These are phyloP conservation scores for Discostella stelligeroides DNA, from an alignment of 108 stramenopile genomes.

Conservation along the genomic window DNA sequence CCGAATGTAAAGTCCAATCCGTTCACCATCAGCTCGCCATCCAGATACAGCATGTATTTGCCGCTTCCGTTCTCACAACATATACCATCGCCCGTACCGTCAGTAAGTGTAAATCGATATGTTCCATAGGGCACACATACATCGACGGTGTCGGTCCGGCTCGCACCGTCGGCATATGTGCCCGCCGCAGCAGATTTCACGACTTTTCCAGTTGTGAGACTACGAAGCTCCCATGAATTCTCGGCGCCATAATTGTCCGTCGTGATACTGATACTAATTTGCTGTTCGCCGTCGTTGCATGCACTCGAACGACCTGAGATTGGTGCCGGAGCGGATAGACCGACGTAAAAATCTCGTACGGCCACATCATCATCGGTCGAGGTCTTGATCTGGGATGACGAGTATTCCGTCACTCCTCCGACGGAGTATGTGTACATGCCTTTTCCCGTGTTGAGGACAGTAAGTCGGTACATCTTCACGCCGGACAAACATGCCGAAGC, in stretches of 20 bases:
- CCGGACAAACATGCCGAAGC: not conserved
- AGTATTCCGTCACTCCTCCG: no score
- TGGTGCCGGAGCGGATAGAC: not conserved
- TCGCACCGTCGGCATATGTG: constrained; percentile 7
- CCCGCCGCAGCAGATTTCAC: constrained; percentile 11
- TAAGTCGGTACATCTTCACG: constrained; percentile 8
- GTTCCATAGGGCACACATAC: constrained; percentile 34
- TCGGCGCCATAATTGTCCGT: constrained; percentile 31
- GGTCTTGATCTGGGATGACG: constrained; percentile 5
- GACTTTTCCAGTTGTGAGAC: constrained; percentile 13
- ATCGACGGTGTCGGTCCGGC: constrained; percentile 17
- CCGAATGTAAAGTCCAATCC: constrained; percentile 27
- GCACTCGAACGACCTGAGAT: constrained; percentile 7
- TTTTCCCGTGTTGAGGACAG: not conserved
- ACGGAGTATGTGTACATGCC: constrained; percentile 22
- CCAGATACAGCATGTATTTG: constrained; percentile 35
- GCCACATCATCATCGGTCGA: constrained; percentile 14
- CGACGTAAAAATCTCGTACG: constrained; percentile 17
- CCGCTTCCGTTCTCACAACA: no score
- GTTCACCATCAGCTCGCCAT: constrained; percentile 42
- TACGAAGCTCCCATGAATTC: constrained; percentile 41
- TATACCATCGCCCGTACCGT: constrained; percentile 49
- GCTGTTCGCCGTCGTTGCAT: constrained; percentile 17
- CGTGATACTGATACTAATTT: constrained; percentile 30
- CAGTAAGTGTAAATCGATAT: constrained; percentile 38